Percentiles rank a stretch among this genome's conserved stretches.
Evolutionary conservation across 208 protist species (phyloP).

Genomic region (Willaertia magna): DNA sequence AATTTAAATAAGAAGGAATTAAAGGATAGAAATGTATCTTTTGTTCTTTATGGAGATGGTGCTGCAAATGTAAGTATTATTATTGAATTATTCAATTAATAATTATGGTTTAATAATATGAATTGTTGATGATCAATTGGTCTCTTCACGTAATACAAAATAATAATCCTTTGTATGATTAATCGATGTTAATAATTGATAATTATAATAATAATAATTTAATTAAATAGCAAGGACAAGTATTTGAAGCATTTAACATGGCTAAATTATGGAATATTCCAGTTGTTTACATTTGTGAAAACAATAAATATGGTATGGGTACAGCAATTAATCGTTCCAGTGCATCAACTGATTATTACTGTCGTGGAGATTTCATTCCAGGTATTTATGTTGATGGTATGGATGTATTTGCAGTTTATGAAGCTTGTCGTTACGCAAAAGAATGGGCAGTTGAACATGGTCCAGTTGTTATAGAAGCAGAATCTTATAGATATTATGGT

Average conservation of each 20-base stretch:
- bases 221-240: conserved; percentile 75
- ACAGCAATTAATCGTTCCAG: conserved; percentile 72
- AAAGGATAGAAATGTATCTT: conserved; percentile 60
- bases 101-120: too few relatives aligned
- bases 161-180: too few relatives aligned
- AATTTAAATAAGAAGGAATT: conserved; percentile 55
- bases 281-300: conserved; percentile 87
- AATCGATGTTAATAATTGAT: too few relatives aligned
- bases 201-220: neutral
- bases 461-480: conserved; percentile 83
- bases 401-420: conserved; percentile 85
- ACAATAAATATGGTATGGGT: conserved; percentile 97
- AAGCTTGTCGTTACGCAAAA: conserved; percentile 65
- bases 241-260: conserved; percentile 96
- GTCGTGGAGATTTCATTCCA: conserved; percentile 85
- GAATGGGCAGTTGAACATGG: conserved; percentile 69
- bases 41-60: conserved; percentile 90
- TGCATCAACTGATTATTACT: conserved; percentile 83
- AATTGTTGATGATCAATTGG: too few relatives aligned
- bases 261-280: conserved; percentile 90
- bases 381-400: conserved; percentile 91
- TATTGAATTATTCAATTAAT: neutral
- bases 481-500: conserved; percentile 89
- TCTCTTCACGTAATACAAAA: too few relatives aligned
- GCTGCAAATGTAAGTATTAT: conserved; percentile 73